Base-by-base conservation (phyloP, 495 filamentous ascomycete genomes). In the Cercophora samala region DNA sequence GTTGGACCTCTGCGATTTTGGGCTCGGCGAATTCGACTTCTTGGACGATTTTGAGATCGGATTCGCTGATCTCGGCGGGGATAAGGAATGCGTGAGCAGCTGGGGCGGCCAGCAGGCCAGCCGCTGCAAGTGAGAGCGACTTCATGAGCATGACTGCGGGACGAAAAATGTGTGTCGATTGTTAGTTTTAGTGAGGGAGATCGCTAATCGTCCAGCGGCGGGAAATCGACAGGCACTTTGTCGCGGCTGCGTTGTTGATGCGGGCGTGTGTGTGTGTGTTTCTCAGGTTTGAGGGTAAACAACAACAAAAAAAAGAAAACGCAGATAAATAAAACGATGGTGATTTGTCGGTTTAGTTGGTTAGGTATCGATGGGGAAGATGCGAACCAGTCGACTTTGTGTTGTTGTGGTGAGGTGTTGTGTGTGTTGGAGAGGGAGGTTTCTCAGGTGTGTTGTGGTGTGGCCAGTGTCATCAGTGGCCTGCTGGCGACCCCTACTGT, bases 11-110 rank as follows among this genome's bases (percentile, higher is more conserved):
- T 25, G 67, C 62, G 23, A 54, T 53, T 2, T 29, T 23, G 52
- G 67, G 25, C 53, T 26, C 53, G 19, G 53, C 21, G 37, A 46
- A 46, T 9, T 62, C 70, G 63, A 74, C 25, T 21, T 55, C 58
- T 24, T 67, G 54, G 61, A 61, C 67, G 56, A 70, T 58, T 3
- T 66, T 19, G 62, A 70, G 32, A 21, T 76, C 72, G 64, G 66
- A 42, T 18, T 69, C 62, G 65, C 63, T 59, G 25, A 76, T 37
- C 61, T 70, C 65, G 56, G 73, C 69, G 0, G 74, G 70, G 52
- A 76, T n/a, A 25, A 76, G 74, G 55, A 76, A 76, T 15, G 72
- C 74, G 21, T 64, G 59, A 8, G 58, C 42, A 21, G 72, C 69
- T 18, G 74, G 56, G 25, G 64, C 60, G 66, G 73, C 73, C 51